phyloP scores from a whole-genome alignment of 2,329 filamentous ascomycete genomes.

The Apiospora koreana region DNA sequence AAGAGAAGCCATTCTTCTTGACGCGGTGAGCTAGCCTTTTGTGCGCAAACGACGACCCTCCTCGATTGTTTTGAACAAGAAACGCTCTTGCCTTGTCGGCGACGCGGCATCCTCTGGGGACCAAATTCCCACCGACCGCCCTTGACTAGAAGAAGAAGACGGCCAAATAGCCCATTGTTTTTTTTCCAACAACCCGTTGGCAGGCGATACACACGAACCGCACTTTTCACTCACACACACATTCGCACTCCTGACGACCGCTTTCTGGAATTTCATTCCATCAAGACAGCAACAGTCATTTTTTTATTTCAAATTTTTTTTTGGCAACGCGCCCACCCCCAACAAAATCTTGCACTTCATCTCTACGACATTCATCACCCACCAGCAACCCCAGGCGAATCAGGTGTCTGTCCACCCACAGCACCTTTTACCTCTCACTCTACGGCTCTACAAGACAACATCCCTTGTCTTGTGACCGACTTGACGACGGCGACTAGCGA shows the following conservation, averaged over 20 bases:
- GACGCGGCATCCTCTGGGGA: constrained; percentile 7
- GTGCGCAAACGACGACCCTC: constrained; percentile 10
- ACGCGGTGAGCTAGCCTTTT: neutral
- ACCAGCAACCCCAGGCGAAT: constrained; percentile 10
- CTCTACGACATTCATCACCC: constrained; percentile 8
- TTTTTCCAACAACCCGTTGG: constrained; percentile 4
- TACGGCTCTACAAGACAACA: neutral
- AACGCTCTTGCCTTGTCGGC: neutral
- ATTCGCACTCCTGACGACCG: constrained; percentile 1
- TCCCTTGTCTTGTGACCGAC: constrained; percentile 9
- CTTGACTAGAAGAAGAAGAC: constrained; percentile 6
- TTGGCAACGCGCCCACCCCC: neutral
- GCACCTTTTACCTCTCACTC: neutral
- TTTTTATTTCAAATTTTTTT: constrained; percentile 5
- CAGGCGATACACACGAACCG: constrained; percentile 6
- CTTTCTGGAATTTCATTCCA: constrained; percentile 7
- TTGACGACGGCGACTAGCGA: constrained; percentile 12
- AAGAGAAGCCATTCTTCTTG: neutral
- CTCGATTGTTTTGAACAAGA: constrained; percentile 6
- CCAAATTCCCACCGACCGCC: neutral
- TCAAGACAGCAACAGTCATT: constrained; percentile 9
- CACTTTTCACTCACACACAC: neutral
- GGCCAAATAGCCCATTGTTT: constrained; percentile 7
- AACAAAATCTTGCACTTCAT: constrained; percentile 6
- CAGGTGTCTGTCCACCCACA: constrained; percentile 3